These are phyloP conservation scores for Phytophthora fragariae DNA, from an alignment of 352 stramenopile species.

Conservation along the genomic window DNA sequence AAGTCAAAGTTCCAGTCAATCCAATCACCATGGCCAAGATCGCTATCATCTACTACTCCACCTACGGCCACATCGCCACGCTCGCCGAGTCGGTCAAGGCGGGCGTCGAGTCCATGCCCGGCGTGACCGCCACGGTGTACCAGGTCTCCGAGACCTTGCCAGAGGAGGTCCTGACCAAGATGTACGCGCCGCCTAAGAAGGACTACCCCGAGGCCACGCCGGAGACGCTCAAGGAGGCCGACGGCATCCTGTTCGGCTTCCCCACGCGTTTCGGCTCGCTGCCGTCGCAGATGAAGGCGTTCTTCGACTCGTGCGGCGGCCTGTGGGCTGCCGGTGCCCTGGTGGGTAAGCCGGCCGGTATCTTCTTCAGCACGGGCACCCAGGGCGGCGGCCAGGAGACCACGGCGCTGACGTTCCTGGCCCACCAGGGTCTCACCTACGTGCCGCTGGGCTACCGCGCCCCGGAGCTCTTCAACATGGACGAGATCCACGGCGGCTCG, in stretches of 20 bases:
- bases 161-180: slow-evolving; percentile 11
- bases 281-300: slow-evolving; percentile 35
- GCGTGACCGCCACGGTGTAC: slow-evolving; percentile 33
- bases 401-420: too few relatives aligned
- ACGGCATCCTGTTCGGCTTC: slow-evolving; percentile 41
- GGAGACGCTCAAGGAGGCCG: slow-evolving; percentile 35
- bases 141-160: slow-evolving; percentile 27
- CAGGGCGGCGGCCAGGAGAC: too few relatives aligned
- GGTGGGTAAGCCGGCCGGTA: slow-evolving; percentile 36
- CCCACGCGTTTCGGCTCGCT: slow-evolving; percentile 40
- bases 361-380: slow-evolving; percentile 45
- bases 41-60: slow-evolving; percentile 44
- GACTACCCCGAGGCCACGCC: slow-evolving; percentile 34
- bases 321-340: slow-evolving; percentile 35
- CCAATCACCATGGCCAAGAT: slow-evolving; percentile 34
- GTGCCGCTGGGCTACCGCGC: too few relatives aligned
- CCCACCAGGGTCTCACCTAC: too few relatives aligned
- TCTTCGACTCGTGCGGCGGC: slow-evolving; percentile 36
- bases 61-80: slow-evolving; percentile 34
- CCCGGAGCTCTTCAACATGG: too few relatives aligned
- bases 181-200: slow-evolving; percentile 27
- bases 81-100: slow-evolving; percentile 30
- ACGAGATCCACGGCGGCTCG: slow-evolving; percentile 37
- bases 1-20: slow-evolving; percentile 7
- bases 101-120: slow-evolving; percentile 30